Evolutionary conservation across 805 yeast species (phyloP), one percentile per base, ranked within the genome.

Genomic region (Ogataea pilisensis): DNA sequence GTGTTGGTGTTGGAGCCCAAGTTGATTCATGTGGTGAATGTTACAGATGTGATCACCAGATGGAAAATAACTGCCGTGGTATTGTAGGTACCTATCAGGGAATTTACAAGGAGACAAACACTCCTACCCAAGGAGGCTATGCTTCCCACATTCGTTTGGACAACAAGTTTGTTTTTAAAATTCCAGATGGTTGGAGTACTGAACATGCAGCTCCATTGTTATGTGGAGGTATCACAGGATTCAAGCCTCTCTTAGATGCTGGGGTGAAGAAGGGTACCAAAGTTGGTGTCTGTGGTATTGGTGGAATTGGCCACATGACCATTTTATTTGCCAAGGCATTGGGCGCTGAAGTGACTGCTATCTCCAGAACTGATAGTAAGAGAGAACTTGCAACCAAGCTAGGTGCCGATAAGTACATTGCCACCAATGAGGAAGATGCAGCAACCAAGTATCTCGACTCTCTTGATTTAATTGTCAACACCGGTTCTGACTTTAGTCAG

Each of bases 341-440:
- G 54, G 83, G 82, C 38, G 80, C 81, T 24, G 71, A 76, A 45
- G 82, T 78, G 22, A 66, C 70, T 37, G 82, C 79, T 3, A 67
- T 78, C 51, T 76, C 82, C 14, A 66, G 83, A 61, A 59, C 70
- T 16, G 53, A 60, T n/a, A 51, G 70, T 32, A 78, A 78, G 63
- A 72, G 65, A 51, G 73, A 65, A 34, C 71, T 74, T 43, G 74
- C 82, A 14, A 8, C 58, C 19, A 53, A 66, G 42, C 63, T 78
- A 57, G 82, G 83, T 42, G 81, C 80, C 21, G 71, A 71, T 44
- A 66, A 64, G 12, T 76, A 66, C 53, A 53, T 78, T 49, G 80
- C 85, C 27, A 78, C 84, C 7, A 63, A 60, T 28, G 80, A 73
- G 49, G 43, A 60, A 53, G 58, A 67, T 37, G 76, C 79, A 76